Conservation (phyloP, 805 yeast species). For the Kluyveromyces aestuarii region DNA sequence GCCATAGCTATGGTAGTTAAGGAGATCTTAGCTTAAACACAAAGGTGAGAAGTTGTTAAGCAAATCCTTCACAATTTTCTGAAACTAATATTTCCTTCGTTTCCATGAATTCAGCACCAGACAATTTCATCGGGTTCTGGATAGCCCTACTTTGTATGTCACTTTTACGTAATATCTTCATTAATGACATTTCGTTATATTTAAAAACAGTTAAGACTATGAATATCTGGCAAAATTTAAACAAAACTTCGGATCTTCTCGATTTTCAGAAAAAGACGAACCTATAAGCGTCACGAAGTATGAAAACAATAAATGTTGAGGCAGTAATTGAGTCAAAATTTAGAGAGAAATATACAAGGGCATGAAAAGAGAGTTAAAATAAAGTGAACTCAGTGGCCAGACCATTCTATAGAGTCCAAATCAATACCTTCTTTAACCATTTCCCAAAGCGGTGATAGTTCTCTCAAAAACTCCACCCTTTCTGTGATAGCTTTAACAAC, state of each 20-base stretch:
- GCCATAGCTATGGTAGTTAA: slow-evolving; percentile 74
- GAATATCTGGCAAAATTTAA: background rate
- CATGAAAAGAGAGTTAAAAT: background rate
- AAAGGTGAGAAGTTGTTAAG: background rate
- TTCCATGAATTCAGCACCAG: background rate
- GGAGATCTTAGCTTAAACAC: slow-evolving; percentile 33
- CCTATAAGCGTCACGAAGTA: background rate
- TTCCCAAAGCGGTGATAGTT: slow-evolving; percentile 94
- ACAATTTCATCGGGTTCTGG: background rate
- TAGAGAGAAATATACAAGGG: background rate
- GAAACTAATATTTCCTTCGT: background rate
- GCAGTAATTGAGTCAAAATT: background rate
- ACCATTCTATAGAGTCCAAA: slow-evolving; percentile 90
- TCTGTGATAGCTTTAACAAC: slow-evolving; percentile 82
- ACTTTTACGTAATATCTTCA: background rate
- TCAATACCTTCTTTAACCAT: slow-evolving; percentile 99
- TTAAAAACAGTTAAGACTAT: background rate
- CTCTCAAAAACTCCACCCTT: slow-evolving; percentile 85
- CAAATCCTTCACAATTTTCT: background rate
- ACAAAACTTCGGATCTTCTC: background rate
- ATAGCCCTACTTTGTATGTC: too few relatives aligned
- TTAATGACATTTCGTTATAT: background rate
- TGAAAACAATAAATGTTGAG: background rate
- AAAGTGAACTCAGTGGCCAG: slow-evolving; percentile 60
- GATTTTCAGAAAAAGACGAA: background rate